Evolutionary conservation across 768 basidiomycete genomes (phyloP).

Genomic region (Kwoniella sp.): DNA sequence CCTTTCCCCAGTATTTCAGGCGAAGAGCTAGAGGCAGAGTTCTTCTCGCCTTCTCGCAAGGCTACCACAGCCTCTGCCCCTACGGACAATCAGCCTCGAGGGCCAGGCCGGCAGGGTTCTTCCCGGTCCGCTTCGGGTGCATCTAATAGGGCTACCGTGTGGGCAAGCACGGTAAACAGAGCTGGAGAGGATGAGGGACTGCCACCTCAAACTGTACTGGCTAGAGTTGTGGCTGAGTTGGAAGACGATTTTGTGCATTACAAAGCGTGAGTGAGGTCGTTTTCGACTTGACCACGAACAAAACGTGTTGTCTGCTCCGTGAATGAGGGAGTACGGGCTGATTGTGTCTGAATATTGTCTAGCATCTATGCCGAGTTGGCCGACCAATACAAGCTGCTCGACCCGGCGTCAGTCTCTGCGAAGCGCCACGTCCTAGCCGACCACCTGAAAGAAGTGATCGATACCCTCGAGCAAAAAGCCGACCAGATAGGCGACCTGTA

Average conservation of each 20-base stretch:
- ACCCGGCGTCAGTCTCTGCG: constrained; percentile 75
- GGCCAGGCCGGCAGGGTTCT: not conserved
- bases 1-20: constrained; percentile 80
- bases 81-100: not conserved
- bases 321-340: not conserved
- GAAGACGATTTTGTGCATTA: constrained; percentile 96
- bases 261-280: constrained; percentile 76
- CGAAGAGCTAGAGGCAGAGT: constrained; percentile 65
- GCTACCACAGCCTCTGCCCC: not conserved
- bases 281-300: too few species aligned
- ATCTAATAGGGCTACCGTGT: not conserved
- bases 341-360: constrained; percentile 3
- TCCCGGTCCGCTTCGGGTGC: not conserved
- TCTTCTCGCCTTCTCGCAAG: constrained; percentile 20
- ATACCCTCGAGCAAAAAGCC: constrained; percentile 89
- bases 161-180: not conserved
- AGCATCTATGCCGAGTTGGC: constrained; percentile 90
- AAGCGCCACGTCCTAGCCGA: constrained; percentile 84
- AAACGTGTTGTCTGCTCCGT: not conserved
- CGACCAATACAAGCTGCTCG: constrained; percentile 89
- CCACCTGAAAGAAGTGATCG: constrained; percentile 88
- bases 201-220: constrained; percentile 85
- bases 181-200: constrained; percentile 57
- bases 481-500: constrained; percentile 93
- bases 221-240: constrained; percentile 78